Evolutionary conservation across 306 rosid genomes (phyloP).

Genomic region (Fragaria iinumae): DNA sequence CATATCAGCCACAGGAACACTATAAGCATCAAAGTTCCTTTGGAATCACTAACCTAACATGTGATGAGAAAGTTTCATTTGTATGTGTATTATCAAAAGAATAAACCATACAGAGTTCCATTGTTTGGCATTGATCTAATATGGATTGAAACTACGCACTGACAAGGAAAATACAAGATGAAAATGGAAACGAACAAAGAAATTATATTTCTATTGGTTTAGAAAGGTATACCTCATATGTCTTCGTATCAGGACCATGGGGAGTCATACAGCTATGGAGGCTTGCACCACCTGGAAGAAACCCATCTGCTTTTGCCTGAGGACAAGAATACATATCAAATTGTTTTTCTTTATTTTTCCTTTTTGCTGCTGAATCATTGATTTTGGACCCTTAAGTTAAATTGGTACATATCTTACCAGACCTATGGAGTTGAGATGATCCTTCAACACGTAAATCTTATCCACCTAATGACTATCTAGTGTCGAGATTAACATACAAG

Average conservation of each 20-base stretch:
- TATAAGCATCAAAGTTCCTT: neutral
- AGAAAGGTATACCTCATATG: constrained; percentile 66
- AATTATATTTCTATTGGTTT: constrained; percentile 4
- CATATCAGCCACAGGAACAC: neutral
- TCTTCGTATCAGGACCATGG: constrained; percentile 96
- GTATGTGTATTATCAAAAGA: constrained; percentile 1
- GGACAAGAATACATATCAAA: constrained; percentile 17
- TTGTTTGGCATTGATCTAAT: neutral
- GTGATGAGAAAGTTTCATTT: neutral
- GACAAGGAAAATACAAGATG: neutral
- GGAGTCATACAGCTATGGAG: constrained; percentile 98
- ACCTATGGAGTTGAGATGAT: neutral
- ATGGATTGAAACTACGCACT: neutral
- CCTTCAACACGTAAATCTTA: neutral
- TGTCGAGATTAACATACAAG: neutral
- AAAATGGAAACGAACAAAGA: neutral
- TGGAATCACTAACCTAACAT: neutral
- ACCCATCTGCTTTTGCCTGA: constrained; percentile 92
- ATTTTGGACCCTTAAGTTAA: neutral
- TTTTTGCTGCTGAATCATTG: neutral
- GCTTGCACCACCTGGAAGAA: constrained; percentile 91
- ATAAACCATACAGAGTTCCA: neutral
- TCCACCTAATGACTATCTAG: neutral
- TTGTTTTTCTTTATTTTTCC: too few species aligned
- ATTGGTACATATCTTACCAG: neutral